These are phyloP conservation scores for Chloranthus sessilifolius DNA, from an alignment of 164 flowering plant species.

Conservation along the genomic window DNA sequence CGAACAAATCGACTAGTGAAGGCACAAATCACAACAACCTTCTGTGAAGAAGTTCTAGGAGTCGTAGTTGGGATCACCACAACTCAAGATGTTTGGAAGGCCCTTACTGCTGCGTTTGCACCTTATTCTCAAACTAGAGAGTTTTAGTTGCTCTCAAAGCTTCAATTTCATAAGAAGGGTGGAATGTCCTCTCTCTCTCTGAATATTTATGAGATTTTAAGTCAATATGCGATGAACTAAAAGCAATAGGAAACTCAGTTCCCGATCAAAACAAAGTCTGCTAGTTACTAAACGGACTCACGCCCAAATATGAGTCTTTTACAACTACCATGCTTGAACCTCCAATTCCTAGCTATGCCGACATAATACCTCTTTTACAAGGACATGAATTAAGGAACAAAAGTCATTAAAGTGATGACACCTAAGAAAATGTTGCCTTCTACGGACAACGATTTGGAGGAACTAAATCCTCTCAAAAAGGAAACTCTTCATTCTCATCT, in stretches of 20 bases:
- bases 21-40: constrained; percentile 13
- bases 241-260: constrained; percentile 8
- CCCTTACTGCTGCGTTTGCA: constrained; percentile 9
- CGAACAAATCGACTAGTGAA: background rate
- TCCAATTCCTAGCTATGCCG: background rate
- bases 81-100: constrained; percentile 4
- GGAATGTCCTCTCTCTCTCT: background rate
- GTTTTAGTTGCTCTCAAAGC: constrained; percentile 8
- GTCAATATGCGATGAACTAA: constrained; percentile 8
- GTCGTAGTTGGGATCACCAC: constrained; percentile 11
- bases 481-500: too few relatives aligned
- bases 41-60: constrained; percentile 15
- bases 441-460: background rate
- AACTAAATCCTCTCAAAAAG: too few relatives aligned
- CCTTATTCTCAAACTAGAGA: constrained; percentile 12
- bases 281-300: background rate
- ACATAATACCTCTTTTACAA: background rate
- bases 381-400: too few relatives aligned
- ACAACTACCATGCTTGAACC: constrained; percentile 5
- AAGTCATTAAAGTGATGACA: constrained; percentile 1
- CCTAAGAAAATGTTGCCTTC: background rate
- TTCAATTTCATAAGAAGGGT: background rate
- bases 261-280: constrained; percentile 3
- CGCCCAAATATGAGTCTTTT: constrained; percentile 1
- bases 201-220: constrained; percentile 5